phyloP scores from a whole-genome alignment of 2,329 filamentous ascomycete genomes.

The Botrytis galanthina region DNA sequence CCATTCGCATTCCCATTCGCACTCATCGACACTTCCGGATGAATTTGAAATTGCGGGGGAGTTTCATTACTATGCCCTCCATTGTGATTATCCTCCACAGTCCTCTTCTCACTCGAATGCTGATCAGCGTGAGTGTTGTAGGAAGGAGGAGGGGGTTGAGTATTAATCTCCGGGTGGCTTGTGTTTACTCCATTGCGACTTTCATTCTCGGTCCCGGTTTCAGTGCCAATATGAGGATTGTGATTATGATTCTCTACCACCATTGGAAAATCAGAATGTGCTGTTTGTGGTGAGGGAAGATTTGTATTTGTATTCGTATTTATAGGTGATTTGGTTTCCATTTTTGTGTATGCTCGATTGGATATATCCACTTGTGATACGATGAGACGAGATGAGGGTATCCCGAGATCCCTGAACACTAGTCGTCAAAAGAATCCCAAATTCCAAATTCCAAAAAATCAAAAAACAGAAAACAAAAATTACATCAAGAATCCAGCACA shows the following conservation, averaged over 20 bases:
- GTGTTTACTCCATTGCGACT: not conserved
- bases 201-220: not conserved
- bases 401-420: no score
- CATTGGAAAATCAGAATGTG: not conserved
- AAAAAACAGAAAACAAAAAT: not conserved
- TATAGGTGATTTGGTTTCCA: not conserved
- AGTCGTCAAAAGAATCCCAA: no score
- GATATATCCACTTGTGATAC: not conserved
- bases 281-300: not conserved
- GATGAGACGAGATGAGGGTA: no score
- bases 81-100: not conserved
- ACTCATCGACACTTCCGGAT: not conserved
- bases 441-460: no score
- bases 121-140: not conserved
- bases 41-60: not conserved
- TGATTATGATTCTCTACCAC: not conserved
- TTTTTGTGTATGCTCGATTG: not conserved
- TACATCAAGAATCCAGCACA: not conserved
- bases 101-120: not conserved
- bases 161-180: not conserved
- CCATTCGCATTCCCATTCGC: not conserved
- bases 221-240: not conserved
- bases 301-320: not conserved
- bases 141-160: not conserved
- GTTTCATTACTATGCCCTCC: not conserved